phyloP scores from a whole-genome alignment of 192 early-diverging fungal species.

The Lunasporangiospora selenospora region DNA sequence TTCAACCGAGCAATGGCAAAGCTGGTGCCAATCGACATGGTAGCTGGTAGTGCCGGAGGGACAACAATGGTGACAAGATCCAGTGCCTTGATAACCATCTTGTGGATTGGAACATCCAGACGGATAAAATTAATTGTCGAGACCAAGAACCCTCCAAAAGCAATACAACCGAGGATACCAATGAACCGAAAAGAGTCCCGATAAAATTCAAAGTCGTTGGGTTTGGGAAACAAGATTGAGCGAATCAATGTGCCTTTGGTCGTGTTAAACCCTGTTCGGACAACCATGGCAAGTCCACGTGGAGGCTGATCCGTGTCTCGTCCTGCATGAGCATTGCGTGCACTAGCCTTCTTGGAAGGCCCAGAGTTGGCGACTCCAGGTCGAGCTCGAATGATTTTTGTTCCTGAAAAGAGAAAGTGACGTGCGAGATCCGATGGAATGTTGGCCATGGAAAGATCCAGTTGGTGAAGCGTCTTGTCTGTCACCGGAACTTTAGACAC shows the following conservation, averaged over 20 bases:
- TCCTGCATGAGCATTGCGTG: constrained; percentile 44
- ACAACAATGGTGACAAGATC: constrained; percentile 98
- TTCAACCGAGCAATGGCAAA: constrained; percentile 92
- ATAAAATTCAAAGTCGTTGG: constrained; percentile 96
- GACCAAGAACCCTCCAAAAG: constrained; percentile 84
- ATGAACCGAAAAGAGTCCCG: constrained; percentile 97
- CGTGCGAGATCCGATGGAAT: constrained; percentile 78
- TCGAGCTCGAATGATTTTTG: constrained; percentile 90
- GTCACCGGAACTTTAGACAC: constrained; percentile 89
- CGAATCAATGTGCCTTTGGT: constrained; percentile 94
- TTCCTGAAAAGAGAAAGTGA: constrained; percentile 93
- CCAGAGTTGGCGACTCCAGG: constrained; percentile 39
- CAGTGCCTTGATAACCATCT: constrained; percentile 87
- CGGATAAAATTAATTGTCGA: constrained; percentile 92
- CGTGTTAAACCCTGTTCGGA: constrained; percentile 90
- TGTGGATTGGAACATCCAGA: constrained; percentile 67
- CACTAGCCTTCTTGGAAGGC: too few species aligned
- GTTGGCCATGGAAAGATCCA: constrained; percentile 78
- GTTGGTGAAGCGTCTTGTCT: constrained; percentile 61
- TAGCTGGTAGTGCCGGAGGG: constrained; percentile 96
- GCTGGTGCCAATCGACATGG: constrained; percentile 96
- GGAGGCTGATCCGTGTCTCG: constrained; percentile 20
- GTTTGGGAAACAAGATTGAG: constrained; percentile 96
- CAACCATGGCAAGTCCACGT: constrained; percentile 77
- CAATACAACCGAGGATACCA: constrained; percentile 83